Percentiles rank a stretch among this genome's conserved stretches.
Conservation (phyloP, 2,329 filamentous ascomycete genomes). For the Talaromyces rugulosus region DNA sequence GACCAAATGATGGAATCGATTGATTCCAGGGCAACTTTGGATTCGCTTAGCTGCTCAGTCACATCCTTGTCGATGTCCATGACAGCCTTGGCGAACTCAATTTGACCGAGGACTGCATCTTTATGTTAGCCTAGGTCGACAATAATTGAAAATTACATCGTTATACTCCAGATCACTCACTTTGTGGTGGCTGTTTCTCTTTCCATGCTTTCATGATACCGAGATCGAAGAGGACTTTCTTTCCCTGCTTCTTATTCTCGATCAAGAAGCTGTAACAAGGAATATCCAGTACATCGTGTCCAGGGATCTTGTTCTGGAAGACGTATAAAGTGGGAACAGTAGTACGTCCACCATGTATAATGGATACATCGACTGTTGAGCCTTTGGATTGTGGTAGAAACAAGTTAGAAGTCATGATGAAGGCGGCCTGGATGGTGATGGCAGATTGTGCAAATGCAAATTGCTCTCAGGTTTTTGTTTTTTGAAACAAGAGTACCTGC, state of each 20-base stretch:
- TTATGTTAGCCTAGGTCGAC: neutral
- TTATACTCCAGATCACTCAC: conserved; percentile 13
- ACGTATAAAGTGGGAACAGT: neutral
- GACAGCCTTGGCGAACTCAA: neutral
- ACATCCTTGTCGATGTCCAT: conserved; percentile 18
- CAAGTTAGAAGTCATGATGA: neutral
- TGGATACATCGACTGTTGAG: conserved; percentile 2
- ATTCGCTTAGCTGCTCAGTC: conserved; percentile 21
- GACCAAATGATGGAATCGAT: conserved; percentile 26
- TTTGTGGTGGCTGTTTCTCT: conserved; percentile 21
- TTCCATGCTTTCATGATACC: conserved; percentile 27
- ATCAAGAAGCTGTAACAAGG: conserved; percentile 12
- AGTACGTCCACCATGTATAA: neutral
- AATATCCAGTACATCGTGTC: conserved; percentile 1
- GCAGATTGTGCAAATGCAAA: too few relatives aligned
- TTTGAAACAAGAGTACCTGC: too few relatives aligned
- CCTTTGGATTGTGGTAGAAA: neutral
- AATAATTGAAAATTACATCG: conserved; percentile 12
- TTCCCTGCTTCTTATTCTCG: conserved; percentile 7
- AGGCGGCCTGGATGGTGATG: too few relatives aligned
- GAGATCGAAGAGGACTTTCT: conserved; percentile 27
- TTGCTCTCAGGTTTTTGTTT: too few relatives aligned
- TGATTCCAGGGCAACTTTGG: conserved; percentile 13
- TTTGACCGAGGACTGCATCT: neutral
- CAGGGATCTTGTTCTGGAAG: neutral